A percentile compares a stretch with the other conserved stretches of the same genome.
Conservation (phyloP, 1,284 basidiomycete species). For the Lentinula novae-zelandiae region DNA sequence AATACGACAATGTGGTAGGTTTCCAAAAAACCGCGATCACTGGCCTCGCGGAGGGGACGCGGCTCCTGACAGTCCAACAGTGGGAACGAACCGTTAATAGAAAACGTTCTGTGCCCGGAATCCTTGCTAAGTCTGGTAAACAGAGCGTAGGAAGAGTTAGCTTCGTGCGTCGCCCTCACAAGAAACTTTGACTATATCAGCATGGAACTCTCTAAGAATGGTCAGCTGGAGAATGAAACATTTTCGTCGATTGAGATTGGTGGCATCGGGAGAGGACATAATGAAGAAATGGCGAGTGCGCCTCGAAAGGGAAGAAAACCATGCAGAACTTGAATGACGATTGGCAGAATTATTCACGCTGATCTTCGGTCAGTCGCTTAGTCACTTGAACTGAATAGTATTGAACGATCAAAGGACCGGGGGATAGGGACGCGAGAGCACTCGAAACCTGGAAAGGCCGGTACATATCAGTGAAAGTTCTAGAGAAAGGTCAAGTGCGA, state of each 20-base stretch:
- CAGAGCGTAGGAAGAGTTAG: background rate
- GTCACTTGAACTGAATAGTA: background rate
- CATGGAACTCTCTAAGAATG: background rate
- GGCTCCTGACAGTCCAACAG: conserved; percentile 3
- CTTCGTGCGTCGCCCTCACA: background rate
- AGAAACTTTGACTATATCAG: background rate
- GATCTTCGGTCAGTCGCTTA: background rate
- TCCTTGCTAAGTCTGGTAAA: background rate
- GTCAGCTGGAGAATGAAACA: background rate
- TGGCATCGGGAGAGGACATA: background rate
- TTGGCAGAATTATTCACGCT: background rate
- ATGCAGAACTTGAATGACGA: background rate
- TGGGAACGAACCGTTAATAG: conserved; percentile 4
- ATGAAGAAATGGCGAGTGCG: background rate
- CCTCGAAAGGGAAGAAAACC: background rate
- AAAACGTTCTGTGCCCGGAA: background rate
- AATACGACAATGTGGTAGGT: conserved; percentile 7
- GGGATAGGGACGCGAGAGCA: background rate
- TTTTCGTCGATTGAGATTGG: background rate
- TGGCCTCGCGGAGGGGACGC: conserved; percentile 11
- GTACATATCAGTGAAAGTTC: background rate
- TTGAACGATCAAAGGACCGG: background rate
- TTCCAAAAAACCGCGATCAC: conserved; percentile 2
- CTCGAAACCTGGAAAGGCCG: background rate
- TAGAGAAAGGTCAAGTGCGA: background rate